phyloP scores from a whole-genome alignment of 1,139 yeast species.

The Nadsonia starkeyi-henricii region DNA sequence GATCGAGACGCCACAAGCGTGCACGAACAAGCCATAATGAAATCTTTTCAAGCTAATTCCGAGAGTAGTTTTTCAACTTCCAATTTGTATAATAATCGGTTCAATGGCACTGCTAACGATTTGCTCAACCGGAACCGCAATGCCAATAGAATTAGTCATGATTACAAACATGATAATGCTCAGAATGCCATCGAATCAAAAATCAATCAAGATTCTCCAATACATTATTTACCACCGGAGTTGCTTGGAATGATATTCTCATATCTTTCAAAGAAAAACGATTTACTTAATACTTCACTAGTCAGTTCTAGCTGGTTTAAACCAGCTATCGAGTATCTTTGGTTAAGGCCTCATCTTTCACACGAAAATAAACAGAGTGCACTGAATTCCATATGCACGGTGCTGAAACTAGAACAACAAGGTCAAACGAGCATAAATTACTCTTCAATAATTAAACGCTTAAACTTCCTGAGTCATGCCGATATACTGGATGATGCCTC shows the following conservation, averaged over 20 bases:
- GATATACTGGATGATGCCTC: slow-evolving; percentile 52
- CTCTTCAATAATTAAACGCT: slow-evolving; percentile 43
- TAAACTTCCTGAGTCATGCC: slow-evolving; percentile 68
- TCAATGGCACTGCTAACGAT: neutral
- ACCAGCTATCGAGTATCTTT: slow-evolving; percentile 62
- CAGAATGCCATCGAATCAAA: neutral
- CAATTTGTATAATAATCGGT: neutral
- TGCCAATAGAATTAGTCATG: neutral
- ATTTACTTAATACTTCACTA: slow-evolving; percentile 52
- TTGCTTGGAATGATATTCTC: slow-evolving; percentile 58
- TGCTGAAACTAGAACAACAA: slow-evolving; percentile 7
- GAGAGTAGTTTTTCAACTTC: neutral
- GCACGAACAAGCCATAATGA: neutral
- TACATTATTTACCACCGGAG: slow-evolving; percentile 65
- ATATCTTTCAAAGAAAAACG: slow-evolving; percentile 46
- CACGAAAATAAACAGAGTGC: slow-evolving; percentile 29
- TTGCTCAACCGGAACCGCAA: neutral
- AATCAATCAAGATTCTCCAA: slow-evolving; percentile 25
- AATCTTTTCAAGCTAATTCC: neutral
- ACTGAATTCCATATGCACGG: slow-evolving; percentile 20
- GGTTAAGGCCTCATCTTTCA: slow-evolving; percentile 80
- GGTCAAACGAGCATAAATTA: slow-evolving; percentile 5
- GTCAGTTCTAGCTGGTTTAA: slow-evolving; percentile 79
- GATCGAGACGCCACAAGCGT: neutral
- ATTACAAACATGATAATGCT: neutral